Percentiles rank a stretch among this genome's conserved stretches.
Conservation (phyloP, 768 basidiomycete genomes). For the Kondoa subrosea region DNA sequence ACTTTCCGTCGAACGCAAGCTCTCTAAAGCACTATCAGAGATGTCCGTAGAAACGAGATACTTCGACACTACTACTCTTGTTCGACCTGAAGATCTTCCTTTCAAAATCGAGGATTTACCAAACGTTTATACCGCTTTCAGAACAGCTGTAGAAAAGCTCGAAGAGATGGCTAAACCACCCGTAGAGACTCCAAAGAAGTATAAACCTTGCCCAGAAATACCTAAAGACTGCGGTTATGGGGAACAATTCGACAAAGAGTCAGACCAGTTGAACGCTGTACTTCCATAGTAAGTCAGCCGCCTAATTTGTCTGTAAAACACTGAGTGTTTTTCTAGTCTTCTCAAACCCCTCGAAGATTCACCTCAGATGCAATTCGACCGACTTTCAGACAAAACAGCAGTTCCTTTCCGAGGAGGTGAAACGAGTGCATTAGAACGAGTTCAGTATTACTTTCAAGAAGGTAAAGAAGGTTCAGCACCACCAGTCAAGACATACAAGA, state of each 20-base stretch:
- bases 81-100: constrained; percentile 30
- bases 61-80: constrained; percentile 27
- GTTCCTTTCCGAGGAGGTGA: constrained; percentile 34
- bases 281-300: not conserved
- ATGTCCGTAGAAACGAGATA: no score
- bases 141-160: constrained; percentile 35
- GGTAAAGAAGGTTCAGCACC: constrained; percentile 18
- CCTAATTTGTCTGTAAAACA: not conserved
- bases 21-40: not conserved
- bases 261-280: not conserved
- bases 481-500: constrained; percentile 31
- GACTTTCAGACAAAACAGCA: constrained; percentile 21
- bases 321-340: not conserved
- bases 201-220: not conserved
- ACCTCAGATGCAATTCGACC: not conserved
- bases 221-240: not conserved
- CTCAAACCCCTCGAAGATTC: constrained; percentile 1
- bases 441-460: constrained; percentile 31
- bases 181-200: not conserved
- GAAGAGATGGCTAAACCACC: constrained; percentile 31
- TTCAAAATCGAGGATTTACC: constrained; percentile 29
- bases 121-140: constrained; percentile 36
- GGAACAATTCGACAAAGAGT: not conserved
- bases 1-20: constrained; percentile 20
- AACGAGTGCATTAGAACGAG: constrained; percentile 28